Evolutionary conservation across 2,329 filamentous ascomycete genomes (phyloP), one percentile per base, ranked within the genome.

Genomic region (Monosporascus sp.): DNA sequence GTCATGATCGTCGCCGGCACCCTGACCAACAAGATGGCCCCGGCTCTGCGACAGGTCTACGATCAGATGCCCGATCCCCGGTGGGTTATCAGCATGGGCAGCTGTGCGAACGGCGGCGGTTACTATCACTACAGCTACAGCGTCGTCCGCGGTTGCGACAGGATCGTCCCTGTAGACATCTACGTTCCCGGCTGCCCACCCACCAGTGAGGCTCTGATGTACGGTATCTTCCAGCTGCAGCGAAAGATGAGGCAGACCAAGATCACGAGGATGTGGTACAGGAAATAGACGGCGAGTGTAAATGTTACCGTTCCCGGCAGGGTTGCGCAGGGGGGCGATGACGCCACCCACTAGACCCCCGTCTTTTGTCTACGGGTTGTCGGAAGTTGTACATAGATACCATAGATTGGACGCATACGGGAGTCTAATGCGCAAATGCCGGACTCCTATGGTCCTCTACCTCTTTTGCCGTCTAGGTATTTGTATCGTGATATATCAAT

Each of bases 1-100:
- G 87, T 95, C 60, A 94, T 96, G 90, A 94, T 96, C 65, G 90
- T 96, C 22, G 90, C 91, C 25, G 91, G 91, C 55, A 96, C 91
- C 31, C 81, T 96, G 57, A 95, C 90, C 63, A 96, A 96, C 80
- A 96, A 96, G 79, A 96, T 96, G 91, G 90, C 90, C 1, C 90
- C 91, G 2, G 91, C 91, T 37, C 76, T 96, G 67, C 81, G 91
- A 71, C 89, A 94, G 74, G 87, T 95, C 57, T 96, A 96, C 75
- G 91, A 96, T 72, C 91, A 96, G 78, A 96, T 96, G 90, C 90
- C 90, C 31, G 90, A 96, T 35, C 90, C 90, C 18, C 81, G 88
- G 67, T 96, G 90, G 90, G 90, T 93, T 63, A 71, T 83, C 65
- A 89, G 84, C 63, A 93, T 93, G 89, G 89, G 89, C 14, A 89